phyloP scores from a whole-genome alignment of 345 rosid genomes.

The Litchi chinensis region DNA sequence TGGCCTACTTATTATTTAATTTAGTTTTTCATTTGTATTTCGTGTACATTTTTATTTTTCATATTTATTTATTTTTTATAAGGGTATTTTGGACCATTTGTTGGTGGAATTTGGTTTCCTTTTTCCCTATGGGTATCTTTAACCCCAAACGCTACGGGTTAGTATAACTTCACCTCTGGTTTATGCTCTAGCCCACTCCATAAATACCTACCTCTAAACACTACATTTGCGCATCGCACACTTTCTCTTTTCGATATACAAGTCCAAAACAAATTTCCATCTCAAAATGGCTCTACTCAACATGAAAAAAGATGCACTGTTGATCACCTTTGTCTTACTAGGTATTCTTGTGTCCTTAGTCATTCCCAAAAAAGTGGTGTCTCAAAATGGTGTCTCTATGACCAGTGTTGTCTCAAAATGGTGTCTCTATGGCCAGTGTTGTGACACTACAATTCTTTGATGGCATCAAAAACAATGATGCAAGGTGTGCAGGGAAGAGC shows the following conservation, averaged over 20 bases:
- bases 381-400: constrained; percentile 19
- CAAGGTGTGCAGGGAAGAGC: constrained; percentile 39
- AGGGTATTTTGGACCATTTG: too few relatives aligned
- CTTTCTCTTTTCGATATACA: neutral
- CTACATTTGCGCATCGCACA: neutral
- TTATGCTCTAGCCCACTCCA: too few relatives aligned
- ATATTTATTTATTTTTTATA: too few relatives aligned
- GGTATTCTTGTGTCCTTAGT: neutral
- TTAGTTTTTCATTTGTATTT: too few relatives aligned
- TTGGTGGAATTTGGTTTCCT: too few relatives aligned
- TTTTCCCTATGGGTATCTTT: too few relatives aligned
- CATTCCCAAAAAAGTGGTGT: constrained; percentile 2
- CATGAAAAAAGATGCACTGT: too few relatives aligned
- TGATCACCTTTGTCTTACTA: too few relatives aligned
- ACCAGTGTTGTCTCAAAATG: constrained; percentile 29
- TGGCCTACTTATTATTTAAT: too few relatives aligned
- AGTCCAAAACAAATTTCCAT: neutral
- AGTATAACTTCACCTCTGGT: too few relatives aligned
- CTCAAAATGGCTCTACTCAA: constrained; percentile 17
- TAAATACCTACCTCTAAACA: neutral
- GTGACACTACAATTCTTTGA: constrained; percentile 48
- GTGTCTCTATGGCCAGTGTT: constrained; percentile 27
- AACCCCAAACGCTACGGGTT: too few relatives aligned
- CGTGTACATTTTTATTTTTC: too few relatives aligned
- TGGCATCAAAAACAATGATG: constrained; percentile 40